Percentiles rank a stretch among this genome's conserved stretches.
Conservation (phyloP, 768 basidiomycete species). For the Suillus tomentosus region DNA sequence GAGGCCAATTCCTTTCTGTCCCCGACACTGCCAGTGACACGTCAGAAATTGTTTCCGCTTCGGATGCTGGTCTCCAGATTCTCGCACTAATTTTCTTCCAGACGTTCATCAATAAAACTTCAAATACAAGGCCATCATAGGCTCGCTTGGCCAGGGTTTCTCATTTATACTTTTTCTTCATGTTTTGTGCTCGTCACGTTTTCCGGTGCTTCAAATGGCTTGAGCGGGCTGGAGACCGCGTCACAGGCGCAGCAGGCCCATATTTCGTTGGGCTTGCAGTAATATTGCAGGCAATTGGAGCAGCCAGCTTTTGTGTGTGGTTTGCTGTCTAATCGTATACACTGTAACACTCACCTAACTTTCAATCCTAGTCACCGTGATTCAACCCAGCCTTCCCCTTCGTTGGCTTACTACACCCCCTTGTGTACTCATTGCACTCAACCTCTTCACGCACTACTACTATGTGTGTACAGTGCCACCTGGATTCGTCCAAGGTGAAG, state of each 20-base stretch:
- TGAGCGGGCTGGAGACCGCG: conserved; percentile 72
- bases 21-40: background rate
- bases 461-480: conserved; percentile 78
- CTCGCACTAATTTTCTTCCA: background rate
- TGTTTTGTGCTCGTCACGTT: conserved; percentile 31
- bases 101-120: background rate
- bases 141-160: background rate
- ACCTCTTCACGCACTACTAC: conserved; percentile 84
- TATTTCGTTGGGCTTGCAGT: conserved; percentile 85
- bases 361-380: conserved; percentile 66
- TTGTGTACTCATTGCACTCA: conserved; percentile 74
- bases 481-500: conserved; percentile 73
- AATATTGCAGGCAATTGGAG: conserved; percentile 65
- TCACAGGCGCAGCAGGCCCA: conserved; percentile 91
- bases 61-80: background rate
- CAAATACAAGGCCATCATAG: background rate
- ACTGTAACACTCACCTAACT: conserved; percentile 6
- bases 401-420: conserved; percentile 63
- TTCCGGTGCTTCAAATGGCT: conserved; percentile 66
- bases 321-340: background rate
- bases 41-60: background rate
- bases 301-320: conserved; percentile 78
- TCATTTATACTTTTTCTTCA: conserved; percentile 6
- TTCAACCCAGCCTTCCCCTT: conserved; percentile 64
- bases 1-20: too few relatives aligned